Percentiles rank a stretch among this genome's conserved stretches.
These are phyloP conservation scores for Cinchona pubescens DNA, from an alignment of 257 asterid species.

Conservation along the genomic window DNA sequence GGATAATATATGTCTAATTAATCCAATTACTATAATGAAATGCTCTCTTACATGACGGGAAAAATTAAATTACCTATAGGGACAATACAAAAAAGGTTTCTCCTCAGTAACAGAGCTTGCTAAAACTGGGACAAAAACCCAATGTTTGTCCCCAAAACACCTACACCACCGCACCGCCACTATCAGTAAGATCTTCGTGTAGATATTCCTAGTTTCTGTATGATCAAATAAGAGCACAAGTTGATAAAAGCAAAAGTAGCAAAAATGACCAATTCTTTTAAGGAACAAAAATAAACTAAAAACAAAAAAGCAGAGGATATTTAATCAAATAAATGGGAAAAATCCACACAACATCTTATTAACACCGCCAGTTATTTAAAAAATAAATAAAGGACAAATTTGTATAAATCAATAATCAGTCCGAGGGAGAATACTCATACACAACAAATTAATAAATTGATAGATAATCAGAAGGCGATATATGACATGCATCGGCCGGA, in stretches of 20 bases:
- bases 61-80: neutral
- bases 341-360: neutral
- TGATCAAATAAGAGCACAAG: neutral
- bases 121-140: neutral
- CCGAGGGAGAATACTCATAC: neutral
- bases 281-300: neutral
- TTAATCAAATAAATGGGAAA: neutral
- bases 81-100: neutral
- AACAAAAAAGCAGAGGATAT: neutral
- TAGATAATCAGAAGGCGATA: slow-evolving; percentile 4
- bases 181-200: neutral
- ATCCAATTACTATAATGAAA: neutral
- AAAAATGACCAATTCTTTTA: neutral
- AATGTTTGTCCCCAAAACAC: neutral
- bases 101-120: neutral
- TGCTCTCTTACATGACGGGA: neutral
- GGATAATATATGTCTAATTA: no score
- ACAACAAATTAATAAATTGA: neutral
- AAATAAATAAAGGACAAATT: neutral
- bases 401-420: neutral
- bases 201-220: neutral
- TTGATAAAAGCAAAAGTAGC: neutral
- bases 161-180: neutral
- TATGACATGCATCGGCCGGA: slow-evolving; percentile 15
- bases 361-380: no score